Percentiles rank a stretch among this genome's conserved stretches.
Conservation (phyloP, 2,329 filamentous ascomycete species). For the Epicoccum sorghinum region DNA sequence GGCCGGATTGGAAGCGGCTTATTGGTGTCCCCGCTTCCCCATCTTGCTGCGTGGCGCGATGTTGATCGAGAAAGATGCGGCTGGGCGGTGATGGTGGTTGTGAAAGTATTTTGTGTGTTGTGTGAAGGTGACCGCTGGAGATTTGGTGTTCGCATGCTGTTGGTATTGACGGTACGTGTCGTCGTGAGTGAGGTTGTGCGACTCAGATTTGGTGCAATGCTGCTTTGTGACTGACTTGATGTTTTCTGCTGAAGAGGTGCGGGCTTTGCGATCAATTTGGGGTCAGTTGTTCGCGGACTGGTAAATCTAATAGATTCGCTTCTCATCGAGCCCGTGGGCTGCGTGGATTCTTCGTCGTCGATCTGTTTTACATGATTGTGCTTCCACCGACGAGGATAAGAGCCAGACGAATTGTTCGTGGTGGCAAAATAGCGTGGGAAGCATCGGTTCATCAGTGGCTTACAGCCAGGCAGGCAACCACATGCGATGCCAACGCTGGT, state of each 20-base stretch:
- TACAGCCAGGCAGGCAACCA: conserved; percentile 41
- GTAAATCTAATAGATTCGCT: not conserved
- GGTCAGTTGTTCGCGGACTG: not conserved
- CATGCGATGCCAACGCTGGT: conserved; percentile 38
- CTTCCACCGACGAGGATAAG: conserved; percentile 13
- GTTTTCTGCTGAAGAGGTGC: not conserved
- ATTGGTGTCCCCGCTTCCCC: conserved; percentile 3
- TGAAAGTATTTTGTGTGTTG: conserved; percentile 2
- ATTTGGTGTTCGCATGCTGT: conserved; percentile 1
- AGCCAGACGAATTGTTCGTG: conserved; percentile 6
- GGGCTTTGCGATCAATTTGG: not conserved
- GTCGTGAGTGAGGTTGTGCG: conserved; percentile 4
- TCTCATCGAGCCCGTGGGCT: not conserved
- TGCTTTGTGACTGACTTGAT: not conserved
- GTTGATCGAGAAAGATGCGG: conserved; percentile 4
- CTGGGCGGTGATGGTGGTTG: conserved; percentile 9
- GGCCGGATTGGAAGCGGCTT: conserved; percentile 12
- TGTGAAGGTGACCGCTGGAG: not conserved
- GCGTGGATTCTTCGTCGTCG: conserved; percentile 6
- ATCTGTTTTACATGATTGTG: conserved; percentile 7
- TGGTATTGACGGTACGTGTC: not conserved
- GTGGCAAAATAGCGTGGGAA: conserved; percentile 35
- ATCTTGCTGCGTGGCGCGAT: not conserved
- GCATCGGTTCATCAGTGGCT: conserved; percentile 36
- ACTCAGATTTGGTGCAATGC: not conserved